These are phyloP conservation scores for Aspergillus ochraceus DNA, from an alignment of 2,329 filamentous ascomycete genomes.

Conservation along the genomic window DNA sequence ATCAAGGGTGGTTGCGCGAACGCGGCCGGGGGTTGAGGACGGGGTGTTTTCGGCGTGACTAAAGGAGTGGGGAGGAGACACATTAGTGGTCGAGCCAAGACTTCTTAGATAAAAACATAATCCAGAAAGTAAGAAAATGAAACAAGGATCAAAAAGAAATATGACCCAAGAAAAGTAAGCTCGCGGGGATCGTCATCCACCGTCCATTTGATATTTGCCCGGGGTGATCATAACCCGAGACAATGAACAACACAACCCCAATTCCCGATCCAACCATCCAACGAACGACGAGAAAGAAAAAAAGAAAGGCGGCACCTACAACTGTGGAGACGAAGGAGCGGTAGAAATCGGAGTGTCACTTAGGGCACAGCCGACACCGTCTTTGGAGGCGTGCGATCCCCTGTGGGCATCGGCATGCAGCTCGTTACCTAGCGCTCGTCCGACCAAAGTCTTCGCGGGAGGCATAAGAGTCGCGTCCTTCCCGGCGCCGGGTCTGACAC, in stretches of 20 bases:
- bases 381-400: slow-evolving; percentile 36
- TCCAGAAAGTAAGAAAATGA: not conserved
- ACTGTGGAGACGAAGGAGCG: slow-evolving; percentile 61
- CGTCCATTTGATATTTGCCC: too few relatives aligned
- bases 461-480: slow-evolving; percentile 36
- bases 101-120: slow-evolving; percentile 3
- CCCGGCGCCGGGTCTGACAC: slow-evolving; percentile 23
- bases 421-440: slow-evolving; percentile 45
- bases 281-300: slow-evolving; percentile 18
- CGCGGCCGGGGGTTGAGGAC: slow-evolving; percentile 68
- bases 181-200: not conserved
- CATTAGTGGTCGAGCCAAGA: not conserved
- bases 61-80: not conserved
- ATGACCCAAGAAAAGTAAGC: too few relatives aligned
- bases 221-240: not conserved
- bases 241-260: not conserved
- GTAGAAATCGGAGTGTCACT: slow-evolving; percentile 65
- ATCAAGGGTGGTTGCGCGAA: slow-evolving; percentile 90
- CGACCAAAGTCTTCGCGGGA: slow-evolving; percentile 41
- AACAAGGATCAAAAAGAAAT: not conserved
- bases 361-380: slow-evolving; percentile 55
- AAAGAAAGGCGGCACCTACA: slow-evolving; percentile 47
- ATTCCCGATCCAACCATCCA: slow-evolving; percentile 6
- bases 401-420: slow-evolving; percentile 40
- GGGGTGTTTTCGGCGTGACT: slow-evolving; percentile 21